phyloP scores from a whole-genome alignment of 768 basidiomycete genomes.

The Galerina sulciceps region DNA sequence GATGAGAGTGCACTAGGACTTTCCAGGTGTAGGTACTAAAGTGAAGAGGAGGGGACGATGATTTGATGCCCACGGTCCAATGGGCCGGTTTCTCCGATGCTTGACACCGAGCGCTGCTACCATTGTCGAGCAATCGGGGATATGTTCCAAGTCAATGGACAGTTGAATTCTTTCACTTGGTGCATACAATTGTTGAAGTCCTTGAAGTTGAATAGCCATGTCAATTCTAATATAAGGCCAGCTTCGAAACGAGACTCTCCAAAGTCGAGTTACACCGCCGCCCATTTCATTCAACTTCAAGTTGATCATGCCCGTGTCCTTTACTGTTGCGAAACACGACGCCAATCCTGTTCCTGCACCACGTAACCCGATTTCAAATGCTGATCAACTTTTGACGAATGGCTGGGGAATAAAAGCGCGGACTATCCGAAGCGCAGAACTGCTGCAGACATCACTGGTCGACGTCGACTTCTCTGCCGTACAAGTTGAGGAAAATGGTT shows the following conservation, averaged over 20 bases:
- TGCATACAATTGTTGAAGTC: too few species aligned
- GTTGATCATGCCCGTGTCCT: neutral
- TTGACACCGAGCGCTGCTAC: too few species aligned
- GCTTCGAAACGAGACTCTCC: too few species aligned
- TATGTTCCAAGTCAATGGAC: too few species aligned
- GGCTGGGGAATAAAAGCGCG: neutral
- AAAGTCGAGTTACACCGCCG: too few species aligned
- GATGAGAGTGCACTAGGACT: neutral
- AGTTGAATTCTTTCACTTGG: too few species aligned
- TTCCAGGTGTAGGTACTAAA: neutral
- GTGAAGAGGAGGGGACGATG: neutral
- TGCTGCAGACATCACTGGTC: constrained; percentile 1
- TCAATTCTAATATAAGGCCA: too few species aligned
- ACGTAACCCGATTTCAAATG: neutral
- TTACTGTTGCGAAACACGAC: neutral
- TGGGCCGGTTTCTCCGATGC: too few species aligned
- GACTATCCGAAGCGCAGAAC: neutral
- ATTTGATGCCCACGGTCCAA: neutral
- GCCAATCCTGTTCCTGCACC: neutral
- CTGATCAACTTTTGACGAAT: neutral
- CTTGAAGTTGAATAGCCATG: too few species aligned
- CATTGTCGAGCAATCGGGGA: too few species aligned
- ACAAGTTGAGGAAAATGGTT: constrained; percentile 26
- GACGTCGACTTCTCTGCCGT: neutral
- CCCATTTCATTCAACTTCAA: neutral